Evolutionary conservation across 2,329 filamentous ascomycete species (phyloP), one percentile per base, ranked within the genome.

Genomic region (Chrysosporium keratinophilum): DNA sequence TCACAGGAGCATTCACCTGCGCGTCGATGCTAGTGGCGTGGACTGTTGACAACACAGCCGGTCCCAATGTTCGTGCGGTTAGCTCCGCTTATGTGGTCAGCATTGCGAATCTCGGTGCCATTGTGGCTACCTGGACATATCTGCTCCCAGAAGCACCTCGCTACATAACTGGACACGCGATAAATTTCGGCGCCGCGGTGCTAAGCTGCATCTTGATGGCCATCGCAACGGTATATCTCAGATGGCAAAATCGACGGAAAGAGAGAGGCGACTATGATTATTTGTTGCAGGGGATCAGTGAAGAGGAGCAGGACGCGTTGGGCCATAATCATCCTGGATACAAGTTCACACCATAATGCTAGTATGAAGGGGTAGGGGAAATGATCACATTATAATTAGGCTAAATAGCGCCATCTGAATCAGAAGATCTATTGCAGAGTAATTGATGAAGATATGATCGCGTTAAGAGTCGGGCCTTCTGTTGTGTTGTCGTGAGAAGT

Each of bases 71-170:
- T 51, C 70, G 80, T 6, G 74, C 73, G 20, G 75, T 73, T 0
- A 79, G 78, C 1, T 81, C 81, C 73, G 80, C 78, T 0, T 65
- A 82, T 5, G 77, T 79, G 39, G 80, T 83, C 45, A 75, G 75
- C 1, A 62, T 78, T 6, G 79, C 79, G 0, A 82, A 81, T 47
- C 41, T 54, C 4, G 56, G 54, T 31, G 56, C 44, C 12, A 44
- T 52, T 33, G 42, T 57, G 20, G 48, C 47, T 28, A 52, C 53
- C 28, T 53, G 54, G 39, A 53, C 54, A 14, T 57, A 53, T 46
- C 33, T 53, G 12, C 40, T 44, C 14, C 51, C 51, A 12, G 39
- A 52, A 17, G 50, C 50, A 9, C 50, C 50, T 17, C 35, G 50
- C 6, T 52, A 52, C 15, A 52, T 52, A 17, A 28, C 28, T 72